Evolutionary conservation across 2,329 filamentous ascomycete species (phyloP).

Genomic region (Macrophomina tecta): DNA sequence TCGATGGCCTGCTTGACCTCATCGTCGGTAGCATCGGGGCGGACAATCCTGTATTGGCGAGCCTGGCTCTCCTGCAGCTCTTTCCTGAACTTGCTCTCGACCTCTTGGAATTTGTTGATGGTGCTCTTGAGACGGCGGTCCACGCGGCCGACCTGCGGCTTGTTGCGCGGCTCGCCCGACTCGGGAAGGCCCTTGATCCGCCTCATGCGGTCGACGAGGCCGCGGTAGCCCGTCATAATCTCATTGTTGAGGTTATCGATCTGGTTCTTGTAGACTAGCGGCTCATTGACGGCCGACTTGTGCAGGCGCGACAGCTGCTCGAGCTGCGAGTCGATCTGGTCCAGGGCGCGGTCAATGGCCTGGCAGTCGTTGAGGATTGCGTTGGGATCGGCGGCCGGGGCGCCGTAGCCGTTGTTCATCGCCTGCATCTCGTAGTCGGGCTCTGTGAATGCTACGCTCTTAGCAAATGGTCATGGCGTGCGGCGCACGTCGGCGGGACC

Average conservation of each 20-base stretch:
- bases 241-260: conserved; percentile 77
- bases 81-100: conserved; percentile 81
- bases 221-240: conserved; percentile 83
- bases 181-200: conserved; percentile 82
- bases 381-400: conserved; percentile 63
- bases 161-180: conserved; percentile 73
- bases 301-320: conserved; percentile 75
- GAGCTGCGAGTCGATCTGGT: conserved; percentile 74
- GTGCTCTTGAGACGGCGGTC: conserved; percentile 80
- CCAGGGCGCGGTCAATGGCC: conserved; percentile 78
- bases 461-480: conserved; percentile 41
- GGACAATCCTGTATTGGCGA: conserved; percentile 88
- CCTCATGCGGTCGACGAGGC: conserved; percentile 79
- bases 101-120: conserved; percentile 80
- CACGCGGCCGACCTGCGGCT: conserved; percentile 79
- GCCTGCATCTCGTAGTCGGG: conserved; percentile 74
- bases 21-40: conserved; percentile 76
- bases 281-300: conserved; percentile 73
- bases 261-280: conserved; percentile 72
- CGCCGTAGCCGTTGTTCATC: conserved; percentile 58
- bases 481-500: conserved; percentile 34
- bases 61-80: conserved; percentile 83
- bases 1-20: conserved; percentile 82
- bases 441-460: conserved; percentile 32
- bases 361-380: conserved; percentile 84